Evolutionary conservation across 2,329 filamentous ascomycete genomes (phyloP), one percentile per base, ranked within the genome.

Genomic region (Talaromyces sp.): DNA sequence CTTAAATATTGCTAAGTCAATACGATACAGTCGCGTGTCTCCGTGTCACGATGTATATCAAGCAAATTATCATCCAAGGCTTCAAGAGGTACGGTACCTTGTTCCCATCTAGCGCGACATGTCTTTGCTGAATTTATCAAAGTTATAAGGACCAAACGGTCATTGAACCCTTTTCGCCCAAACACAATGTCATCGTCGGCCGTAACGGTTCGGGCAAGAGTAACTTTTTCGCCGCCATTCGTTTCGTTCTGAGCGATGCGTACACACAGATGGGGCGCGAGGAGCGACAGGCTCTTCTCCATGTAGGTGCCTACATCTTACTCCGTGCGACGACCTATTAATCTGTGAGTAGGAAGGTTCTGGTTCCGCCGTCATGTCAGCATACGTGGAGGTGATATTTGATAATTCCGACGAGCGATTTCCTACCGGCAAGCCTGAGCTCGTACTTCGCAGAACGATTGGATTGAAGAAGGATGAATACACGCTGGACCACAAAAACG

Each of bases 71-170:
- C 78, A 98, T 99, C 75, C 95, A 99, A 79, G 95, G 95, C 87
- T 99, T 99, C 82, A 99, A 99, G 81, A 97, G 92, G 92, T 96
- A 78, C 18, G n/a, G 2, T 52, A 28, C 69, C 79, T 73, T 62
- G 33, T 59, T 44, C 28, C 6, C 52, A 25, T 56, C 18, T 23
- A 57, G 54, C n/a, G 4, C n/a, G 6, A 8, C 2, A 23, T 40
- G 8, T 5, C 39, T n/a, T n/a, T 8, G 40, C 21, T 25, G n/a
- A 23, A 5, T 14, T 6, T n/a, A 18, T 23, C 28, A 46, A 71
- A 96, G 93, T 84, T 99, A 99, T 86, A 99, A 99, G 84, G 93
- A 99, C 75, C 96, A 99, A 77, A 98, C 92, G 59, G 91, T 97
- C 76, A 97, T 98, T 75, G 95, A 99, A 75, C 93, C 93, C 65